phyloP scores from a whole-genome alignment of 2,329 filamentous ascomycete species.

The Tolypocladium tropicale region DNA sequence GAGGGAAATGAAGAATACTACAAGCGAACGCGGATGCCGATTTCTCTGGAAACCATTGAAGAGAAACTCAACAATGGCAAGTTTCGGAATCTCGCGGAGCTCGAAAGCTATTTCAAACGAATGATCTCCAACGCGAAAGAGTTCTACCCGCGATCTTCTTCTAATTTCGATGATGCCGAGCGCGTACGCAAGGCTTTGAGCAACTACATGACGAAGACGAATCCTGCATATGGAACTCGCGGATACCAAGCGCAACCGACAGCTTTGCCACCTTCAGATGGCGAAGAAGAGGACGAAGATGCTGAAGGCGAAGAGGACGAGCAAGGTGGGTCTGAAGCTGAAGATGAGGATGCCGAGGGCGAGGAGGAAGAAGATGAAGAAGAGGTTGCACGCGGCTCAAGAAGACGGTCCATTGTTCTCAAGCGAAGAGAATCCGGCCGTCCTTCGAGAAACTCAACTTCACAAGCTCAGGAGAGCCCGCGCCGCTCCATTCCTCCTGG shows the following conservation, averaged over 20 bases:
- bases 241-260: slow-evolving; percentile 64
- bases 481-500: slow-evolving; percentile 25
- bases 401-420: slow-evolving; percentile 27
- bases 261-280: slow-evolving; percentile 45
- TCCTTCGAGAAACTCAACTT: slow-evolving; percentile 20
- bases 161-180: slow-evolving; percentile 75
- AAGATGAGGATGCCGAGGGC: slow-evolving; percentile 14
- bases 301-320: slow-evolving; percentile 19
- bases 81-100: slow-evolving; percentile 59
- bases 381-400: slow-evolving; percentile 18
- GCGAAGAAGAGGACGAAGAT: slow-evolving; percentile 17
- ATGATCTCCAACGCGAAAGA: slow-evolving; percentile 84
- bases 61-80: slow-evolving; percentile 57
- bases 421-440: slow-evolving; percentile 26
- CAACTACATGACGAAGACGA: slow-evolving; percentile 79
- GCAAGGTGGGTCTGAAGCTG: slow-evolving; percentile 18
- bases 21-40: slow-evolving; percentile 62
- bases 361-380: slow-evolving; percentile 18
- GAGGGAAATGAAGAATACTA: slow-evolving; percentile 66
- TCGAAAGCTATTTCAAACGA: slow-evolving; percentile 80
- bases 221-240: slow-evolving; percentile 66
- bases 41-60: slow-evolving; percentile 70
- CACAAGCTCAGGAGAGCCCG: slow-evolving; percentile 20
- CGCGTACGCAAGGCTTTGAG: slow-evolving; percentile 76
- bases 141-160: slow-evolving; percentile 63